Base-by-base conservation (phyloP, 495 filamentous ascomycete species). In the Sphaerosporella brunnea region DNA sequence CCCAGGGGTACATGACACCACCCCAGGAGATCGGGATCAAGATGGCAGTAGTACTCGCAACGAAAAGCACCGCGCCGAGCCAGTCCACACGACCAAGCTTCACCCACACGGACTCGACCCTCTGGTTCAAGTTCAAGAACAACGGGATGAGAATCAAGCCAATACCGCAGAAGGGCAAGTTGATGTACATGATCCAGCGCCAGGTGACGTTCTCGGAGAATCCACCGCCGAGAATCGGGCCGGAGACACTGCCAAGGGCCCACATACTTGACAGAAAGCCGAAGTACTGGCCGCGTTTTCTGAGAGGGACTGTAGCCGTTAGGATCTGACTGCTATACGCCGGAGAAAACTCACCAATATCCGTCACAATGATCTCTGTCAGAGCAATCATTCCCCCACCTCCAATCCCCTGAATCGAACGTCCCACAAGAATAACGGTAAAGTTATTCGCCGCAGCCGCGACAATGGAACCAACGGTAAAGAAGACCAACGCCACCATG, bases 321-420 rank as follows among this genome's bases (percentile, higher is more conserved):
- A 7, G 36, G 11, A 16, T 20, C 18, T 38, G 5, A 20, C 7
- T 15, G 36, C 7, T 38, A 15, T 7, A 38, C 18, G 7, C 4
- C 18, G 16, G 10, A 42, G 24, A 24, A 37, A 37, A 7, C 8
- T 8, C 7, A 18, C 4, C 35, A 37, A 81, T 61, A 51, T 84
- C 79, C 0, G 78, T 73, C 48, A 87, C 67, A 2, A 83, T 54
- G 37, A 83, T 72, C 53, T 80, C 73, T 1, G 73, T 74, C 26
- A 84, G 59, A 5, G 68, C 68, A 25, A 45, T 64, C 9, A 81
- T 68, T 0, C 80, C 80, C 18, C 81, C 80, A 16, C 77, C 78
- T 19, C 80, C 81, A n/a, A 80, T 20, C 16, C 81, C 81, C 51
- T 85, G 81, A 11, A 84, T 63, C 2, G 70, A 65, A 18, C 81